Evolutionary conservation across 2,329 filamentous ascomycete species (phyloP), one percentile per base, ranked within the genome.

Genomic region (Talaromyces amestolkiae): DNA sequence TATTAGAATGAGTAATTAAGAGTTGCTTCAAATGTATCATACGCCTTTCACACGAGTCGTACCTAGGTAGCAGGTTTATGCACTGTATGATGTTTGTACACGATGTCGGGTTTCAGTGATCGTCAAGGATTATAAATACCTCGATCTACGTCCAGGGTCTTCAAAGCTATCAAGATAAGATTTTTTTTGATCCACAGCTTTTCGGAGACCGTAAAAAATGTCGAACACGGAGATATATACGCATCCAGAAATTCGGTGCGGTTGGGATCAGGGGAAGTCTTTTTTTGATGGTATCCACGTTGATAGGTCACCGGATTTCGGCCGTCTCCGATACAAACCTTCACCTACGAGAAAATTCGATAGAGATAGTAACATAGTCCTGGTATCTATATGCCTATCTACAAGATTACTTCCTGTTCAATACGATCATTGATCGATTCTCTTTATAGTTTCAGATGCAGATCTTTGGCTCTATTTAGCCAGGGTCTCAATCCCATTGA

Each of bases 251-350:
- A 41, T 39, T 8, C 39, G 22, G 37, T 31, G 37, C 31, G 13
- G 35, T 59, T 27, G 13, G 37, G 24, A 22, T n/a, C 22, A 43
- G 56, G 19, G 31, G 39, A 10, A 43, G 15, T 31, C 37, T 59
- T 33, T 59, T 59, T 59, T 59, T 31, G 15, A 7, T 27, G 56
- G 37, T 31, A 41, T 58, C 56, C 56, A 31, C 56, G 56, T 27
- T 59, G 56, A 59, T 59, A 59, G 37, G 49, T 5, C 22, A 35
- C 41, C 59, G 51, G 64, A 49, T 43, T 27, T 66, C 64, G 64
- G 64, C 64, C 64, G 39, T 35, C 59, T 63, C 64, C 64, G 64
- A 66, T 31, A 49, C 3, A 33, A 33, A 51, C 47, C 24, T 49
- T 49, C 39, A 9, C 37, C 37, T 39, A 31, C 5, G 6, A 31